These are phyloP conservation scores for Lipomyces mesembrius DNA, from an alignment of 805 yeast genomes.

Conservation along the genomic window DNA sequence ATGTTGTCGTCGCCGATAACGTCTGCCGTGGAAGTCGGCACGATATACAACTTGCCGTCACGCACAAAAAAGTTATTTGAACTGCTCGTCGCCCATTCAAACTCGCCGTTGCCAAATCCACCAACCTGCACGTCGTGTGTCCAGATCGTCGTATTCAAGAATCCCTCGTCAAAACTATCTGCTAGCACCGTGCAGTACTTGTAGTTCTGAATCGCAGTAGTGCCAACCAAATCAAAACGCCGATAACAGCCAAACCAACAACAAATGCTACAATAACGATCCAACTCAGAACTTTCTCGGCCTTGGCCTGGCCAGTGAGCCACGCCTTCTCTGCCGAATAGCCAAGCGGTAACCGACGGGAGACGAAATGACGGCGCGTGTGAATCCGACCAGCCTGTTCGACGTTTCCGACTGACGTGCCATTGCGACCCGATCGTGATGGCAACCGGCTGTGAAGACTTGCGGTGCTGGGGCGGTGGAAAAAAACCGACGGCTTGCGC, in stretches of 20 bases:
- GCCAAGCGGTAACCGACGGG: constrained; percentile 31
- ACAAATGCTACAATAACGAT: constrained; percentile 13
- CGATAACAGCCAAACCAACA: constrained; percentile 23
- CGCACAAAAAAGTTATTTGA: constrained; percentile 24
- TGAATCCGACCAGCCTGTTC: constrained; percentile 15
- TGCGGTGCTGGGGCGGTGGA: constrained; percentile 3
- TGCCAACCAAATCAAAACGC: constrained; percentile 29
- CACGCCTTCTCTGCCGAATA: constrained; percentile 32
- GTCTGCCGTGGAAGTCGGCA: constrained; percentile 33
- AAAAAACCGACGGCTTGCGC: constrained; percentile 10
- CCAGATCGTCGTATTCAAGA: constrained; percentile 15
- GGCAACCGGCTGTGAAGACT: neutral
- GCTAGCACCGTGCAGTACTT: constrained; percentile 25
- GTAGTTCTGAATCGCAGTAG: constrained; percentile 20
- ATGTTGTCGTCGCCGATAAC: constrained; percentile 22
- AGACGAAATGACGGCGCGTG: constrained; percentile 21
- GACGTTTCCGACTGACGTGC: neutral
- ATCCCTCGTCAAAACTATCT: constrained; percentile 17
- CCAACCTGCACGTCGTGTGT: constrained; percentile 27
- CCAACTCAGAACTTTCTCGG: constrained; percentile 16
- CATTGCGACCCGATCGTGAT: neutral
- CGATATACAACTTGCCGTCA: constrained; percentile 27
- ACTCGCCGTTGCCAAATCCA: constrained; percentile 34
- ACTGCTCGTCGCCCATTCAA: constrained; percentile 29
- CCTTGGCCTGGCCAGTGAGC: constrained; percentile 19